phyloP scores from a whole-genome alignment of 768 basidiomycete species.

The Pisolithus sp. region DNA sequence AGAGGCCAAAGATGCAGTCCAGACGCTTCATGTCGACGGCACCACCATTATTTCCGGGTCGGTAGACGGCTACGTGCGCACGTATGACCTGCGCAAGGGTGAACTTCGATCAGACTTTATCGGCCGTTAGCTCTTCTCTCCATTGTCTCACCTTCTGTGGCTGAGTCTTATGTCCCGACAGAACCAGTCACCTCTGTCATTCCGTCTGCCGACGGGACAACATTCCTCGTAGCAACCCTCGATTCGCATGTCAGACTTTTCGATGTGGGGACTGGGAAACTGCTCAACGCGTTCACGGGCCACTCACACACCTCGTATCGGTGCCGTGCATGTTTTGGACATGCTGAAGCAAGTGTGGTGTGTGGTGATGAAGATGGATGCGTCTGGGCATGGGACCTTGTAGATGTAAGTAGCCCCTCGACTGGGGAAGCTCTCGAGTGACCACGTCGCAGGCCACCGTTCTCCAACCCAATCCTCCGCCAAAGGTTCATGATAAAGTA shows the following conservation, averaged over 20 bases:
- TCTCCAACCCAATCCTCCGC: slow-evolving; percentile 66
- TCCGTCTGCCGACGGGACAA: slow-evolving; percentile 72
- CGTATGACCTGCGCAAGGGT: slow-evolving; percentile 93
- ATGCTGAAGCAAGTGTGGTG: slow-evolving; percentile 74
- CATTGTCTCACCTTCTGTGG: neutral
- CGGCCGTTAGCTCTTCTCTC: slow-evolving; percentile 56
- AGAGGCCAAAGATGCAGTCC: slow-evolving; percentile 83
- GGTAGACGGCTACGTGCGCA: slow-evolving; percentile 87
- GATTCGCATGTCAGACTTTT: slow-evolving; percentile 84
- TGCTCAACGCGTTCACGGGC: slow-evolving; percentile 80
- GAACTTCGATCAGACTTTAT: slow-evolving; percentile 85
- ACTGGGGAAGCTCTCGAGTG: neutral
- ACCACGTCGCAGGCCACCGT: slow-evolving; percentile 51
- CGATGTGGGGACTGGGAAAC: slow-evolving; percentile 74
- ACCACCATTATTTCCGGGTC: slow-evolving; percentile 74
- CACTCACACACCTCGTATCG: slow-evolving; percentile 73
- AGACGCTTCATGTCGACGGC: slow-evolving; percentile 62
- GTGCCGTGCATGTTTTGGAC: slow-evolving; percentile 75
- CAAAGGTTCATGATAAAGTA: slow-evolving; percentile 72
- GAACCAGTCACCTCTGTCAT: slow-evolving; percentile 84
- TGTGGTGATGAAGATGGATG: slow-evolving; percentile 87
- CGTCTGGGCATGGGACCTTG: slow-evolving; percentile 90
- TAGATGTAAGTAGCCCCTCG: slow-evolving; percentile 55
- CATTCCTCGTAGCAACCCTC: slow-evolving; percentile 75
- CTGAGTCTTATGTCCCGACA: slow-evolving; percentile 23